Base-by-base conservation (phyloP, 176 grass and related monocot genomes). In the Avena sativa region DNA sequence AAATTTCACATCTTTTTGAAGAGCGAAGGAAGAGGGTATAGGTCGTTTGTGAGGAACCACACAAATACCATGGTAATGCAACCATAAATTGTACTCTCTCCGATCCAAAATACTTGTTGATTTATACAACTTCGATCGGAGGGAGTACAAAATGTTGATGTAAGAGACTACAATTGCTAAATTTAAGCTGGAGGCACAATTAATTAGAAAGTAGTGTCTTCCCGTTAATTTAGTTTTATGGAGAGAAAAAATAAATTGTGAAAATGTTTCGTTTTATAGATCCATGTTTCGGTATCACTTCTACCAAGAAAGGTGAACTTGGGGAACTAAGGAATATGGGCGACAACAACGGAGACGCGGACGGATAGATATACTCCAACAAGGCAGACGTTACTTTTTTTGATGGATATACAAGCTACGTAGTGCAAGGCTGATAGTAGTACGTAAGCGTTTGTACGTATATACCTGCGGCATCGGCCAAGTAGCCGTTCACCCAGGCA, bases 391-490 rank as follows among this genome's bases (percentile, higher is more conserved):
- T 62, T 62, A 25, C 59, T 43, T 5, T 43, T 43, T 12, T n/a
- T 23, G 12, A 62, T 25, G 59, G 59, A 32, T 32, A 62, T 21
- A 60, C 6, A 60, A 21, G 61, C 0, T 28, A 64, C 61, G 21
- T 12, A 28, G 61, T 26, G 5, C 38, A 43, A 43, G 5, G 6
- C 5, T 12, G 23, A 8, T 28, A 10, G 23, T 30, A 30, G 25
- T 13, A 60, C 21, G 68, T 72, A 47, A 72, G 40, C 10, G 17
- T n/a, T 46, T 47, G 69, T 44, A 79, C 60, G 73, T 61, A 55
- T 61, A 92, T 67, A 97, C 95, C 95, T 86, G 95, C 95, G 34
- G 90, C 87, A 73, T 94, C 92, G 30, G 95, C 95, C 78, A 92
- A 92, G 90, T 76, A 94, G 4, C 95, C 95, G 74, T 89, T 84